Conservation (phyloP, 352 stramenopile species). For the Pythium biforme region DNA sequence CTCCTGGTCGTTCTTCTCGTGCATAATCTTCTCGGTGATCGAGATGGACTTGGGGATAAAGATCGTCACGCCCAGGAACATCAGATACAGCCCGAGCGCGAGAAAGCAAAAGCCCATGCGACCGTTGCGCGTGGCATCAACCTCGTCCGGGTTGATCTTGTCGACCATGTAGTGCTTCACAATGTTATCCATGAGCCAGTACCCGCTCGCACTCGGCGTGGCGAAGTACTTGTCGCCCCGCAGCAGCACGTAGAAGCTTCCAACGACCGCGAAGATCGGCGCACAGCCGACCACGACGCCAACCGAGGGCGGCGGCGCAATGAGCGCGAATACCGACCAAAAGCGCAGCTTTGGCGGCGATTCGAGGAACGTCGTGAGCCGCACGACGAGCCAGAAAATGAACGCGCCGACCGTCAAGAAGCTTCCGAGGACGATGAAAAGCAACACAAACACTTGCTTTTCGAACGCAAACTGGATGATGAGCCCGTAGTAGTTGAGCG, state of each 20-base stretch:
- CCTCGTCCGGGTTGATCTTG: constrained; percentile 77
- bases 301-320: constrained; percentile 82
- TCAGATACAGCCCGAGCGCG: constrained; percentile 86
- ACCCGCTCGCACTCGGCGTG: constrained; percentile 39
- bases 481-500: constrained; percentile 95
- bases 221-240: constrained; percentile 54
- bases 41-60: constrained; percentile 92
- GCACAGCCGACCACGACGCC: constrained; percentile 89
- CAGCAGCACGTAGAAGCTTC: constrained; percentile 65
- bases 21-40: constrained; percentile 87
- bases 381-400: constrained; percentile 90
- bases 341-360: constrained; percentile 91
- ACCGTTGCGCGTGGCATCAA: constrained; percentile 68
- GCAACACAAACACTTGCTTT: constrained; percentile 88
- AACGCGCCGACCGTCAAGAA: constrained; percentile 79
- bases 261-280: constrained; percentile 78
- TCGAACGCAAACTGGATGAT: constrained; percentile 97
- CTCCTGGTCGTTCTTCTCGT: constrained; percentile 78
- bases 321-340: constrained; percentile 90
- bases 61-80: constrained; percentile 80
- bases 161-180: constrained; percentile 86
- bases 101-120: constrained; percentile 94
- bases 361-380: constrained; percentile 90
- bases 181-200: constrained; percentile 79
- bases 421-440: constrained; percentile 93